phyloP scores from a whole-genome alignment of 148 eudicot species.

The Pharnaceum exiguum region DNA sequence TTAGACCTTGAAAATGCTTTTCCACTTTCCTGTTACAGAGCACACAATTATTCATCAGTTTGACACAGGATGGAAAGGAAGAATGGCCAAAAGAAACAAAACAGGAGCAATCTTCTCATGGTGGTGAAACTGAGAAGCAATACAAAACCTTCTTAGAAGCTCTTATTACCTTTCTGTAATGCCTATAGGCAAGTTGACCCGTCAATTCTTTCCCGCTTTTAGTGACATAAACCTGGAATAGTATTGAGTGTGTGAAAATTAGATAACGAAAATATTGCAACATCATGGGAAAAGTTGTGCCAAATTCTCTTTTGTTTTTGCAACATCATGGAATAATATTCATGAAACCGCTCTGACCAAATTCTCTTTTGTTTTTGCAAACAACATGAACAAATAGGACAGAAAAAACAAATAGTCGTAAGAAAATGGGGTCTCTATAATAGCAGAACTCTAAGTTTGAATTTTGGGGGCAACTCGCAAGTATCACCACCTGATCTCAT shows the following conservation, averaged over 20 bases:
- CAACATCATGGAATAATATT: too few relatives aligned
- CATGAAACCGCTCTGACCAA: too few relatives aligned
- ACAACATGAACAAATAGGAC: too few relatives aligned
- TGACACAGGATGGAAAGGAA: neutral
- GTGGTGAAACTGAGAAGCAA: neutral
- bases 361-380: too few relatives aligned
- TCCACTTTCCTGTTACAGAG: constrained; percentile 66
- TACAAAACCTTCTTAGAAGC: neutral
- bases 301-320: too few relatives aligned
- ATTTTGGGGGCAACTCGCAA: too few relatives aligned
- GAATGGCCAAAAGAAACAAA: neutral
- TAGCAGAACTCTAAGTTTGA: too few relatives aligned
- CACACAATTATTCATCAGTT: constrained; percentile 2
- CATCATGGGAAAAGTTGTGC: neutral
- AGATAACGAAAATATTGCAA: neutral
- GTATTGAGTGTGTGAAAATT: neutral
- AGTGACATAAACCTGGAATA: constrained; percentile 71
- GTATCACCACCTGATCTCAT: too few relatives aligned
- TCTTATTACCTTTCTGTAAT: constrained; percentile 61
- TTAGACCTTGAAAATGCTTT: constrained; percentile 38
- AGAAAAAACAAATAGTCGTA: too few relatives aligned
- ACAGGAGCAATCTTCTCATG: too few relatives aligned
- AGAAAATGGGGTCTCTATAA: too few relatives aligned
- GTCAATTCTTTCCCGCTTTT: constrained; percentile 68
- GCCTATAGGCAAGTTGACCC: constrained; percentile 71